Base-by-base conservation (phyloP, 2,329 filamentous ascomycete genomes). In the Chrysosphaeria jannelii region DNA sequence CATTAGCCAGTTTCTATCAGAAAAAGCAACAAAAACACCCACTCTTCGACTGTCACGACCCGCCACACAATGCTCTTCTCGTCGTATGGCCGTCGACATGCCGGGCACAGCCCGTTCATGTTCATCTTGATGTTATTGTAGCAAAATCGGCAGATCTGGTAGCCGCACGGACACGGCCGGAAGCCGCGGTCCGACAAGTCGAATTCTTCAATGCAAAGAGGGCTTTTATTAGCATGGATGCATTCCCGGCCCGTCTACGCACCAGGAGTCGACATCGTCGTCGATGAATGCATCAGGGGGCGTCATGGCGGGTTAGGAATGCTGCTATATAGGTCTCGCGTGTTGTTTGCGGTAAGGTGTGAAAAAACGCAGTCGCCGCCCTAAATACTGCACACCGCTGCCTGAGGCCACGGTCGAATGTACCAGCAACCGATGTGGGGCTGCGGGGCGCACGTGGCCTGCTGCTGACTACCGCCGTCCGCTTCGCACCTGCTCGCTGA, bases 61-160 rank as follows among this genome's bases (percentile, higher is more conserved):
- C 90, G 90, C 60, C 78, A 97, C 45, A 91, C 65, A 41, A 97
- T 93, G 14, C 78, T 88, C 42, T 81, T 81, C 35, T 97, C 88
- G 43, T 91, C 78, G 44, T 97, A 97, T 5, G 76, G 70, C 42
- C 85, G 61, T 46, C 85, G 65, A 43, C 85, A 97, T 34, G 89
- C 89, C n/a, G 85, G 85, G 44, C 85, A 97, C 27, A 91, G 58
- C 17, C 81, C 79, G 41, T 91, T 93, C 59, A 90, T 78, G 37
- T 91, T 91, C 36, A 72, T 89, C 48, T 88, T 89, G 43, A 97
- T 88, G 43, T 93, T 97, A 48, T 97, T 91, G 53, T 81, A 97
- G 50, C 85, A 97, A 48, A 97, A 97, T 53, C 97, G 88, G 47
- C 85, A 97, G 43, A 97, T 81, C 79, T 91, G 81, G 40, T 97